Base-by-base conservation (phyloP, 2,329 filamentous ascomycete genomes). In the Calonectria pseudoturangicola region DNA sequence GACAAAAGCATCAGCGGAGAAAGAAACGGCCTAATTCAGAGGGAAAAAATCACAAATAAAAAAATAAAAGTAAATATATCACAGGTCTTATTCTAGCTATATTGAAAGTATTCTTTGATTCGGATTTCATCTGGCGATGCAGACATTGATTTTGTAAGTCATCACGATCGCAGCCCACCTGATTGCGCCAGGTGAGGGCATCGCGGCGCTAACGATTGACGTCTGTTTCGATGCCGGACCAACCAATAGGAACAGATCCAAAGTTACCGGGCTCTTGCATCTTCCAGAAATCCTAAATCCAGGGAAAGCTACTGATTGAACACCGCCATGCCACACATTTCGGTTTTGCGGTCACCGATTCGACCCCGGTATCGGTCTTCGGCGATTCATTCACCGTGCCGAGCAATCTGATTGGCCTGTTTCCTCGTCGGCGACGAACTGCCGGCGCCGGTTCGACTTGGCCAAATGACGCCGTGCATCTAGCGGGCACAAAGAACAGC, bases 301-400 rank as follows among this genome's bases (percentile, higher is more conserved):
- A 16, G 33, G 13, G 36, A 30, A 30, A 12, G 1, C 21, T 18
- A 25, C 5, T 13, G 13, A 25, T 41, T 60, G 12, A 3, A 33
- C 6, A 18, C 18, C 18, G 18, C 7, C 43, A 15, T 15, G 18
- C 10, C 36, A 27, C 30, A 27, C 4, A 16, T 28, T 39, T 60
- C 5, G 12, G 10, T 60, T 21, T 41, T 60, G 36, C 54, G 54
- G 54, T 60, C 33, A 41, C 21, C 33, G 21, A 18, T 21, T 6
- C 4, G 15, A 16, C 54, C 33, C 54, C 54, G 54, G 54, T 60
- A 60, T 60, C 54, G 54, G 54, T 16, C 36, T 60, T 60, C 54
- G 54, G 54, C 36, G 13, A 15, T 41, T 41, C 33, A 5, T 41
- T 27, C 9, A 27, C 15, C 21, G 36, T 28, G 54, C 54, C 54